Evolutionary conservation across 2,329 filamentous ascomycete species (phyloP), one percentile per base, ranked within the genome.

Genomic region (Fusarium beomiforme): DNA sequence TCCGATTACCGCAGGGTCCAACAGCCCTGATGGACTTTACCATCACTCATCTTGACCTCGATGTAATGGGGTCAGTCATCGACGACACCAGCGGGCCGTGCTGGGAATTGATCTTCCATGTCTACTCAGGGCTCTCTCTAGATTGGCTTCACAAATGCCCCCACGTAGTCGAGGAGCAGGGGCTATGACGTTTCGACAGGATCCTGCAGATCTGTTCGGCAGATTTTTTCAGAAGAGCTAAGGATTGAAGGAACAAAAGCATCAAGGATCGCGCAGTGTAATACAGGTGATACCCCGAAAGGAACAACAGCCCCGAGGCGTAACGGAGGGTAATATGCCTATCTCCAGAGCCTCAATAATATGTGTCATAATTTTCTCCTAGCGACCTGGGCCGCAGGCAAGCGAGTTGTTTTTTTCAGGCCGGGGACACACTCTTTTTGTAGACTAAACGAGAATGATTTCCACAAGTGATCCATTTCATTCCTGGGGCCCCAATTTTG

Each of bases 141-240:
- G 61, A 58, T 67, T 56, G 58, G 61, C 29, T 51, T 68, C 50
- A 62, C 26, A 46, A 51, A 36, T 17, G 23, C 58, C 65, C 69
- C 72, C 74, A 73, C 69, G 59, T 54, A 60, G 44, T 33, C 41
- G n/a, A 57, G 19, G 24, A 50, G 26, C 70, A 75, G 61, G 72
- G 67, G 69, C 39, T 42, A 71, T 76, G 74, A 69, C 74, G 69
- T 72, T 73, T 42, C 49, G 49, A 55, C 50, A 62, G 33, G 58
- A 66, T 62, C 55, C 36, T 66, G 73, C 64, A 75, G 71, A 75
- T 75, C 72, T 74, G 55, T 49, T 51, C 74, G 70, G 71, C 67
- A 65, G 60, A 58, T 65, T 56, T 41, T 41, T 46, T 24, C 39
- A 31, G 34, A 37, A 72, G 67, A 70, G 67, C 53, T 57, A 43